phyloP scores from a whole-genome alignment of 2,329 filamentous ascomycete genomes.

The Ceratocystis ficicola region DNA sequence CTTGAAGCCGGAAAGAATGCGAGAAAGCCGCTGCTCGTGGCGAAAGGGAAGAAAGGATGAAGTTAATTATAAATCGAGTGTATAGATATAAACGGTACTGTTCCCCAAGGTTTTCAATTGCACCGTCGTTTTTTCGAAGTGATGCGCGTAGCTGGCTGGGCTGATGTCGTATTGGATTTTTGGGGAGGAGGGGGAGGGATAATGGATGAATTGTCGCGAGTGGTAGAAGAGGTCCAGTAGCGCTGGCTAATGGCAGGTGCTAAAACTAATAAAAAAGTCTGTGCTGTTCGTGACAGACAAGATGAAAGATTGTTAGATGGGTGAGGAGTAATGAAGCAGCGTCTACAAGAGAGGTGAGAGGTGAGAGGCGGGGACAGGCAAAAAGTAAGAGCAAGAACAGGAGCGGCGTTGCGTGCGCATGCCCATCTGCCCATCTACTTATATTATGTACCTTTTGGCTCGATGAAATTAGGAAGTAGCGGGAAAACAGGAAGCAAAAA shows the following conservation, averaged over 20 bases:
- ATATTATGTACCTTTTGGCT: not conserved
- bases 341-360: not conserved
- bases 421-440: not conserved
- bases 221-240: not conserved
- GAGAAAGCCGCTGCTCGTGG: not conserved
- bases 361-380: not conserved
- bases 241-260: not conserved
- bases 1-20: not conserved
- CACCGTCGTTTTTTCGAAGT: not conserved
- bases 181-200: not conserved
- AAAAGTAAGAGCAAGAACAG: not conserved
- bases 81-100: not conserved
- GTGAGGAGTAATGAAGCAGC: not conserved
- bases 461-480: not conserved
- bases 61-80: not conserved
- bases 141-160: conserved; percentile 3
- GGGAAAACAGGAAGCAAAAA: not conserved
- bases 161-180: not conserved
- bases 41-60: not conserved
- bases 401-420: not conserved
- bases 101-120: not conserved
- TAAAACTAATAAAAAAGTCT: not conserved
- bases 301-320: not conserved
- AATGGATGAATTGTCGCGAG: not conserved
- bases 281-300: conserved; percentile 3